These are phyloP conservation scores for Lepidium sativum DNA, from an alignment of 345 rosid species.

Conservation along the genomic window DNA sequence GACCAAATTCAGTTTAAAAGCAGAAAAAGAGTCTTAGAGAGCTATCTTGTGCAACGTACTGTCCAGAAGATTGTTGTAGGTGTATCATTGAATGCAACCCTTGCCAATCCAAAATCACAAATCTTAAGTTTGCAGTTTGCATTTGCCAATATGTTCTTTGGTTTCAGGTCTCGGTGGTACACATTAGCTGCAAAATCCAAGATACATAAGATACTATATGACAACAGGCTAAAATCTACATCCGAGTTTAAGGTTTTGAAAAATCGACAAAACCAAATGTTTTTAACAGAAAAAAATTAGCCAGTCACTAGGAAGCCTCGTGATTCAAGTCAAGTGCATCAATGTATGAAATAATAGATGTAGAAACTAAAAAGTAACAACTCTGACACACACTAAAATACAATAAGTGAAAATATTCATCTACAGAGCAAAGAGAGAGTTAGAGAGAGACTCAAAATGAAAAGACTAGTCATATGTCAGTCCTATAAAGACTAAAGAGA, in stretches of 20 bases:
- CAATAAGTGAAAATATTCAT: not conserved
- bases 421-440: not conserved
- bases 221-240: not conserved
- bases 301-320: not conserved
- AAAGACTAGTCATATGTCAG: not conserved
- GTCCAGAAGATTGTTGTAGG: conserved; percentile 93
- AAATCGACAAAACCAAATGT: not conserved
- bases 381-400: not conserved
- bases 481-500: no score
- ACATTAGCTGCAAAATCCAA: conserved; percentile 71
- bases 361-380: not conserved
- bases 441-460: not conserved
- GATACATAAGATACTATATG: not conserved
- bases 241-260: not conserved
- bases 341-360: not conserved
- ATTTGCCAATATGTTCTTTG: conserved; percentile 95
- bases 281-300: conserved; percentile 13
- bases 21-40: not conserved
- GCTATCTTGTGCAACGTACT: conserved; percentile 32
- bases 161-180: conserved; percentile 88
- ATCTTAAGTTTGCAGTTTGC: conserved; percentile 95
- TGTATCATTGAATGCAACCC: conserved; percentile 90
- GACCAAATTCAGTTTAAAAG: not conserved
- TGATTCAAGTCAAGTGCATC: not conserved
- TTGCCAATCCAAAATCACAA: conserved; percentile 93